Conservation (phyloP, 768 basidiomycete genomes). For the Suillus lakei region DNA sequence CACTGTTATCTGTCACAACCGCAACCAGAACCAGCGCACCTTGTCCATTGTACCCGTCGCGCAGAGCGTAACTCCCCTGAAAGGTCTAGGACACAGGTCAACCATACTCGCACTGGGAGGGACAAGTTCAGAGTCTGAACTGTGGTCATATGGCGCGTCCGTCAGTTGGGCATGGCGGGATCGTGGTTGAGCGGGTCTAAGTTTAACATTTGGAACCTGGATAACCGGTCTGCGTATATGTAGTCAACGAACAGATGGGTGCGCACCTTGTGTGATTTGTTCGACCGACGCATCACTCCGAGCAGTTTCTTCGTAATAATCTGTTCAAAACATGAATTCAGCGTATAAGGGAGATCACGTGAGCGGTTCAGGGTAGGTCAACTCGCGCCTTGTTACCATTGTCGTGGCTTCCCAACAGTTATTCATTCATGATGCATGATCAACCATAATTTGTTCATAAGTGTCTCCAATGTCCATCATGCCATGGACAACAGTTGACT, state of each 20-base stretch:
- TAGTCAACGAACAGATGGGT: not conserved
- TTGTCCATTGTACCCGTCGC: conserved; percentile 83
- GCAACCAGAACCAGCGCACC: conserved; percentile 43
- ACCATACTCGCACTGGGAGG: conserved; percentile 49
- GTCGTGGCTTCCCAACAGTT: too few species aligned
- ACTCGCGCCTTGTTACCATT: conserved; percentile 10
- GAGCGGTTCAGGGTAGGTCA: conserved; percentile 30
- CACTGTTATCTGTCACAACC: not conserved
- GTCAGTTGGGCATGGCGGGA: conserved; percentile 30
- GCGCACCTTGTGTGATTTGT: conserved; percentile 69
- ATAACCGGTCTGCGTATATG: not conserved
- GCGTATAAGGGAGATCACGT: conserved; percentile 20
- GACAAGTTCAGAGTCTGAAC: conserved; percentile 55
- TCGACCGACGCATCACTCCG: conserved; percentile 51
- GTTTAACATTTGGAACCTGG: conserved; percentile 83
- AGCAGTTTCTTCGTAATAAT: not conserved
- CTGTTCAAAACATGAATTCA: conserved; percentile 1
- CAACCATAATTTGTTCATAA: too few species aligned
- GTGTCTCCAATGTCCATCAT: too few species aligned
- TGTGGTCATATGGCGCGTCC: conserved; percentile 40
- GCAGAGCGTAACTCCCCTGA: conserved; percentile 67
- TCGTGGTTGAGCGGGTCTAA: conserved; percentile 63
- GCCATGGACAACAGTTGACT: too few species aligned
- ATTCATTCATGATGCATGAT: too few species aligned
- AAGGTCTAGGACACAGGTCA: conserved; percentile 67